Evolutionary conservation across 192 early-diverging fungal genomes (phyloP).

Genomic region (Umbelopsis sp.): DNA sequence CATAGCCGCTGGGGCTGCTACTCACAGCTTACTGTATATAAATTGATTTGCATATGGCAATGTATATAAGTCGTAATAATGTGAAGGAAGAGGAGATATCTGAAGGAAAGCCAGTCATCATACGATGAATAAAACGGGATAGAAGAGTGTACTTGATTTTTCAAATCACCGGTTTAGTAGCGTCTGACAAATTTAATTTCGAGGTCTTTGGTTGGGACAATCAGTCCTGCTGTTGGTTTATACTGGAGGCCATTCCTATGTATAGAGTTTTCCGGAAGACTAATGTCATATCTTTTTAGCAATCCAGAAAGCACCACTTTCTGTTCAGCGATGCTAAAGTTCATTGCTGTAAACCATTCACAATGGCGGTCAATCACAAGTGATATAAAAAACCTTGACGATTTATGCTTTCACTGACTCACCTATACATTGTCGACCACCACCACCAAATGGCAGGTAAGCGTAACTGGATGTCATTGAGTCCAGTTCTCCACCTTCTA

Average conservation of each 20-base stretch:
- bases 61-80: no score
- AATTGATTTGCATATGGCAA: no score
- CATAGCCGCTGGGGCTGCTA: no score
- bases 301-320: conserved; percentile 47
- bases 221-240: background rate
- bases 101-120: no score
- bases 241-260: conserved; percentile 22
- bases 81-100: no score
- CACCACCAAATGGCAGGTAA: conserved; percentile 63
- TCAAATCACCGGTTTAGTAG: background rate
- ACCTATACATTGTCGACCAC: conserved; percentile 60
- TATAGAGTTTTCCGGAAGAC: conserved; percentile 22
- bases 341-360: conserved; percentile 59
- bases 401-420: no score
- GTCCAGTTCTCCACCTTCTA: background rate
- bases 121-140: no score
- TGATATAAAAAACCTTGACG: background rate
- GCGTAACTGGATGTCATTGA: conserved; percentile 23
- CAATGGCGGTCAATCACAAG: conserved; percentile 26
- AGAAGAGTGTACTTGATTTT: background rate
- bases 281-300: conserved; percentile 24
- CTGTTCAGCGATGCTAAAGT: conserved; percentile 63
- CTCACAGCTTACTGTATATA: no score
- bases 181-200: background rate
- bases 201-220: background rate